Conservation (phyloP, 2,329 filamentous ascomycete genomes). For the Amauroascus verrucosus region DNA sequence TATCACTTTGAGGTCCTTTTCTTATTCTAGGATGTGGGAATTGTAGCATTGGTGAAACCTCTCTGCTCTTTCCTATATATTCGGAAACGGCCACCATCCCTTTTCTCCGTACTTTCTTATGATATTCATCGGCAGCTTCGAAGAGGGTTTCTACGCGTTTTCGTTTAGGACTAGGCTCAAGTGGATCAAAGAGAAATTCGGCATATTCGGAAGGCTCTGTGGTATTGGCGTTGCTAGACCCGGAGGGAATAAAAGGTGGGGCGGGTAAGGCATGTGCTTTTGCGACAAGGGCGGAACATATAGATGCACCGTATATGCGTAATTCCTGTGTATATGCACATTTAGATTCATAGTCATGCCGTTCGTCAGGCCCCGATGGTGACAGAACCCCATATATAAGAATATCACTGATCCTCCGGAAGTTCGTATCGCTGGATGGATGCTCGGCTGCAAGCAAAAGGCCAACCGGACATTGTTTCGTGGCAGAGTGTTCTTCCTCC, state of each 20-base stretch:
- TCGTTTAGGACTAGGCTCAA: slow-evolving; percentile 34
- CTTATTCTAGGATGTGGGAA: slow-evolving; percentile 27
- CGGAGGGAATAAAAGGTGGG: slow-evolving; percentile 22
- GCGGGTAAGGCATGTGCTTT: slow-evolving; percentile 28
- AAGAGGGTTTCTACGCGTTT: slow-evolving; percentile 36
- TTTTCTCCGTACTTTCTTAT: slow-evolving; percentile 31
- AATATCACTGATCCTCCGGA: slow-evolving; percentile 26
- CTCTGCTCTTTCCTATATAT: slow-evolving; percentile 30
- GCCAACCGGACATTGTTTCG: slow-evolving; percentile 32
- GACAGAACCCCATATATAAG: slow-evolving; percentile 32
- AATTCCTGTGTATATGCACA: slow-evolving; percentile 19
- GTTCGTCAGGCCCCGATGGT: neutral
- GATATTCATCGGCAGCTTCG: slow-evolving; percentile 34
- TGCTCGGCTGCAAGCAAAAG: slow-evolving; percentile 28
- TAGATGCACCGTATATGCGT: slow-evolving; percentile 30
- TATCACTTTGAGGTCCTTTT: slow-evolving; percentile 21
- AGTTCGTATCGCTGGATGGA: slow-evolving; percentile 15
- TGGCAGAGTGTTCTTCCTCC: slow-evolving; percentile 17
- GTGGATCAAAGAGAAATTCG: slow-evolving; percentile 30
- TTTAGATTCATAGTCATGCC: neutral
- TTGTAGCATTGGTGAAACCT: slow-evolving; percentile 22
- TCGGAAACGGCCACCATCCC: slow-evolving; percentile 30
- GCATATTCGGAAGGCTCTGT: slow-evolving; percentile 19
- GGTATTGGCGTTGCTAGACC: slow-evolving; percentile 6
- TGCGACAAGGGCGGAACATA: slow-evolving; percentile 27